Evolutionary conservation across 441 rosid genomes (phyloP), one percentile per base, ranked within the genome.

Genomic region (Bocquillonia castaneifolia): DNA sequence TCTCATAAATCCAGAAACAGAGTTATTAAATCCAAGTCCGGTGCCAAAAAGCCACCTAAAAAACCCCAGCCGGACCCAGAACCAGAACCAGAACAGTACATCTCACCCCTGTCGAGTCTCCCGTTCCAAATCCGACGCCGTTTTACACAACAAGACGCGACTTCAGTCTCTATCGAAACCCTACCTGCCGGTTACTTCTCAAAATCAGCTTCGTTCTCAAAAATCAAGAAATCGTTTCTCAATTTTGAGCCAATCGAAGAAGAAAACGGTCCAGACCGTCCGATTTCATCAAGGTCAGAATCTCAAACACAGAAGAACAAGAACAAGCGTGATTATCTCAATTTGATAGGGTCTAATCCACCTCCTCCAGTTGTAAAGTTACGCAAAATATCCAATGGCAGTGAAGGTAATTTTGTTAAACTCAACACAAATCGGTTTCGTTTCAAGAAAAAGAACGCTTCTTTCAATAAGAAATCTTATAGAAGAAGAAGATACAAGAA

Each of bases 391-490:
- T 64, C 67, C 9, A 22, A 8, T 45, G 77, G 80, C 36, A 79
- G 72, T 32, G 95, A 91, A 72, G 98, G 98, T 64, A 93, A 93
- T 76, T 93, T 93, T 61, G 97, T 93, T 44, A 91, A 76, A 83
- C 79, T 88, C 32, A 88, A 91, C 69, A 64, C 85, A 71, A 91
- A 77, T 22, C 77, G 85, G 20, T 69, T 70, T 57, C 10, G 20
- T 52, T 93, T 90, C 70, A 70, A 66, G 2, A 85, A 79, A 72
- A 76, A 66, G 72, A 79, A n/a, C 22, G 68, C 63, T 39, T 68
- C 80, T 17, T 66, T 55, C 47, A 4, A 23, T 48, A 3, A 57
- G 17, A 71, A 69, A 59, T 76, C 63, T 69, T 82, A 77, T 74
- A 79, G 82, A 78, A 80, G 82, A 76, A 80, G 82, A 76, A 84